Base-by-base conservation (phyloP, 345 rosid species). In the Turritis glabra region DNA sequence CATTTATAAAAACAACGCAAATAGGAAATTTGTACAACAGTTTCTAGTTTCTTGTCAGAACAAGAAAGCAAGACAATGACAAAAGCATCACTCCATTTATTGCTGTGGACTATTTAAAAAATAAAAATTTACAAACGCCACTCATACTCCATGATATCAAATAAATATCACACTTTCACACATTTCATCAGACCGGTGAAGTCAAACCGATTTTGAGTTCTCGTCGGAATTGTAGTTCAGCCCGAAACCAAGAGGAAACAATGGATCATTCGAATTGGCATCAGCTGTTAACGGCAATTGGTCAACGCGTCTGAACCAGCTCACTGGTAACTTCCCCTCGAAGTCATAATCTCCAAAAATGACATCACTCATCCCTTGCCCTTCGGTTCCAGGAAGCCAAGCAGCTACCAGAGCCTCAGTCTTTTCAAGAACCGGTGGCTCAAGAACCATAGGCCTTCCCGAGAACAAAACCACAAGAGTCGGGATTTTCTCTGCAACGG, bases 351-450 rank as follows among this genome's bases (percentile, higher is more conserved):
- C 90, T 22, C 97, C 98, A 2, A 89, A 89, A 8, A 90, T 43
- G 27, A 87, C 89, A 64, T 90, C 92, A n/a, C 85, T 69, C 9
- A 90, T 75, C 17, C 96, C 98, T 23, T 70, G 75, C 30, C 88
- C 97, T 78, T 93, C 96, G 1, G 76, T 85, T 80, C 96, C 98
- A 7, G 96, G 97, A 18, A 90, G 66, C 98, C 98, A 91, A 46
- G 97, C 97, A 44, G 94, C 96, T 12, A 91, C 78, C 14, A 91
- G 22, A 38, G 86, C 92, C 54, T 89, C 90, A 0, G 75, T 67
- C 79, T 87, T 86, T 60, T 84, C 89, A 76, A 87, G 71, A 32
- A 89, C 54, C 40, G 19, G 9, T 26, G 86, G 83, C 32, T 89
- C 89, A n/a, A 90, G 21, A 64, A 84, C 88, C 70, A 89, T 17